Base-by-base conservation (phyloP, 2,329 filamentous ascomycete species). In the Pseudocercospora pini-densiflorae region DNA sequence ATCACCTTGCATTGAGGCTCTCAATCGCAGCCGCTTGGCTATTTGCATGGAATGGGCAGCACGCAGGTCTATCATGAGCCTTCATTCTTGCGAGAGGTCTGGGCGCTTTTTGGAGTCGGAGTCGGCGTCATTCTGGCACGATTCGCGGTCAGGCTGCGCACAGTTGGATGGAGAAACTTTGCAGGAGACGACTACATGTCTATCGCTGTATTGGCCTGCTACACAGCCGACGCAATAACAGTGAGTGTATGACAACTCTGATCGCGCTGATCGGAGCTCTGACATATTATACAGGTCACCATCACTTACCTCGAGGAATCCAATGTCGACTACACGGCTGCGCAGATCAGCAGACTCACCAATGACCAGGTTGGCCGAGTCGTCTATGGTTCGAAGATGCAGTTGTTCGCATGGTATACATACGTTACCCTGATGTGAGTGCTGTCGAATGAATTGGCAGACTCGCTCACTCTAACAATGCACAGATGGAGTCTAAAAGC, bases 141-240 rank as follows among this genome's bases (percentile, higher is more conserved):
- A 3, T 79, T 78, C 19, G 70, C 64, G 14, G 77, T 81, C 4
- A 76, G 80, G 0, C 61, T 81, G 16, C 77, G 78, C 1, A 79
- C 77, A 0, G 79, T 81, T 1, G 80, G 80, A 1, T 59, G 76
- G 29, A 73, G 75, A n/a, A 75, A 79, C 0, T 70, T 81, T 2
- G 74, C 78, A 23, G 78, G 80, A 5, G 81, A 82, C 66, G 80
- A 82, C 61, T 76, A 77, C 10, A 75, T 81, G 31, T 72, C 77
- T 0, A n/a, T 78, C 10, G 60, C 79, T 1, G 78, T 80, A 10
- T 45, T 77, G 0, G 66, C 75, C 16, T 77, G 79, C 49, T 81
- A 78, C 51, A 74, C 75, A 0, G 70, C 77, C 3, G 79, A 81
- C 63, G 78, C 77, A 1, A 74, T 74, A 5, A 78, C 76, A 1